Base-by-base conservation (phyloP, 257 asterid genomes). In the Orobanche coerulescens region DNA sequence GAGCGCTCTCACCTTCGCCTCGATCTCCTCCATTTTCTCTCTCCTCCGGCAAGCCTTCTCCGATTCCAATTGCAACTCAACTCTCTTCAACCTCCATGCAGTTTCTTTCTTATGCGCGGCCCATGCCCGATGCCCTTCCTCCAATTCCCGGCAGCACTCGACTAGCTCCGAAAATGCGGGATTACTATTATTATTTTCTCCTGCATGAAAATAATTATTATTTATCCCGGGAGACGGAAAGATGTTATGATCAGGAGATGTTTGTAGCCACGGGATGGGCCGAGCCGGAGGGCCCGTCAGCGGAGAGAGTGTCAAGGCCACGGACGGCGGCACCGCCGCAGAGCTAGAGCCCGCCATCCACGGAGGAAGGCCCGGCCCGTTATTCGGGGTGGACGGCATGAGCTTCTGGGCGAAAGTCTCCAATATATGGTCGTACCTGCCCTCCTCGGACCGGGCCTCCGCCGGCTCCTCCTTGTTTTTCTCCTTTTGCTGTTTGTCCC, bases 11-110 rank as follows among this genome's bases (percentile, higher is more conserved):
- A 86, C 79, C 69, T 86, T 92, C 4, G 89, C 88, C 39, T 92
- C 98, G 2, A 80, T 78, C 22, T 84, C 98, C 37, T 86, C 94
- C 79, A 75, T 78, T 36, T 83, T 86, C 89, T 86, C 96, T 74
- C 85, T 78, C 76, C 75, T 83, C 58, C 84, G 65, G 46, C 76
- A 49, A 0, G 95, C 89, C 68, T 92, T 92, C 78, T 92, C 97
- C 0, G 98, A 83, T 54, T 92, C 98, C 61, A 86, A 62, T 47
- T 89, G 97, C 66, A 89, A 52, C 37, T 92, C 95, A 0, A 86
- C 91, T 68, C 98, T 56, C 62, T 79, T 86, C 78, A 92, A 30
- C 75, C 95, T 79, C 98, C 97, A 92, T 0, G 84, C 84, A 0
- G 95, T 84, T 68, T 92, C 98, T 28, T 92, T 92, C 60, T 85